A percentile compares a stretch with the other conserved stretches of the same genome.
Conservation (phyloP, 768 basidiomycete genomes). For the Kwoniella mangroviensis region DNA sequence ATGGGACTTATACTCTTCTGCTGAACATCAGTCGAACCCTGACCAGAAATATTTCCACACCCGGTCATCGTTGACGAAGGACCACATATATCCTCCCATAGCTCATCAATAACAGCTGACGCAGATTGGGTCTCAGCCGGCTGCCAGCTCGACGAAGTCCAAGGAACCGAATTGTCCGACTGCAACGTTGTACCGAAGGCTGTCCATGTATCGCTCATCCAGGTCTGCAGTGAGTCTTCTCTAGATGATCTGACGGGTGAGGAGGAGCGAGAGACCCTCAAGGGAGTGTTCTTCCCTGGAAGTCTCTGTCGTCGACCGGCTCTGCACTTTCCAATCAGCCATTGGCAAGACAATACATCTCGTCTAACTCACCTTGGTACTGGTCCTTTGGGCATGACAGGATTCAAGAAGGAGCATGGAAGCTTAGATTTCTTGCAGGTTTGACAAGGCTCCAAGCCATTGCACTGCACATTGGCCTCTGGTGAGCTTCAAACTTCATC, state of each 20-base stretch:
- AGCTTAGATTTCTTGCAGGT: slow-evolving; percentile 19
- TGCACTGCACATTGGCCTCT: slow-evolving; percentile 23
- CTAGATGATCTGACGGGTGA: background rate
- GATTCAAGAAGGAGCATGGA: slow-evolving; percentile 40
- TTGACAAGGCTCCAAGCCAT: slow-evolving; percentile 30
- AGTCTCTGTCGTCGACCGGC: background rate
- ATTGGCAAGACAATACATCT: background rate
- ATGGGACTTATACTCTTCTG: background rate
- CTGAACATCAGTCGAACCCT: background rate
- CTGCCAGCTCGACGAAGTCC: background rate
- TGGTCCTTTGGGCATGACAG: slow-evolving; percentile 36
- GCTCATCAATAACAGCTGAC: background rate
- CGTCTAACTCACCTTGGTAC: slow-evolving; percentile 27
- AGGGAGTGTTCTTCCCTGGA: background rate
- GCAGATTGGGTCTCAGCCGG: background rate
- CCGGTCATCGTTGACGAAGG: background rate
- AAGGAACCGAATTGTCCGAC: background rate
- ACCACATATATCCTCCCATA: slow-evolving; percentile 5
- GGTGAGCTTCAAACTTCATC: background rate
- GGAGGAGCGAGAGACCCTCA: slow-evolving; percentile 1
- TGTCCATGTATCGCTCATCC: background rate
- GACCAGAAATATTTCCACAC: background rate
- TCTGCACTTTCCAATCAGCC: background rate
- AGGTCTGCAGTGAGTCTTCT: background rate
- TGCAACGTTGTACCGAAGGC: background rate